Percentiles rank a stretch among this genome's conserved stretches.
Conservation (phyloP, 75 land plant species). For the Selaginella moellendorffii region DNA sequence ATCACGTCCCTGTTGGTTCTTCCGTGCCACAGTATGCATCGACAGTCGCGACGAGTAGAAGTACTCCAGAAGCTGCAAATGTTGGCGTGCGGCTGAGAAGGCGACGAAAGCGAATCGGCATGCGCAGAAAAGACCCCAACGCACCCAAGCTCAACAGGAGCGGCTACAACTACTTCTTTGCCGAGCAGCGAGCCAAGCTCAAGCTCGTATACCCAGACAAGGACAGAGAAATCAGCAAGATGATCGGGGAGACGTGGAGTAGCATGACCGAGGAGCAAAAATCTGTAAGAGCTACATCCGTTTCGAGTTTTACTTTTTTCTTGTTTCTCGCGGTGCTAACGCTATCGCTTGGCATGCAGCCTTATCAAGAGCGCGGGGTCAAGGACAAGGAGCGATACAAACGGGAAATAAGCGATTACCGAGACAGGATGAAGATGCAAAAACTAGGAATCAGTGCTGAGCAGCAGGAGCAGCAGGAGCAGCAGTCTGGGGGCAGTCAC, state of each 20-base stretch:
- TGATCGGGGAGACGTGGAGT: constrained; percentile 82
- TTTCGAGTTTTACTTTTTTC: neutral
- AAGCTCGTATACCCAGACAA: constrained; percentile 43
- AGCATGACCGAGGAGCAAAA: constrained; percentile 54
- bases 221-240: constrained; percentile 69
- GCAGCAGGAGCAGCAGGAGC: neutral
- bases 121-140: constrained; percentile 50
- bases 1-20: constrained; percentile 33
- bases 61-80: constrained; percentile 11
- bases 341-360: constrained; percentile 24
- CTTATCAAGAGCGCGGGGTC: constrained; percentile 57
- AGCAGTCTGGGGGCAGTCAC: too few species aligned
- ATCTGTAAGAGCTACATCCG: constrained; percentile 29
- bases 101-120: constrained; percentile 25
- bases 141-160: constrained; percentile 76
- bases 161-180: constrained; percentile 86
- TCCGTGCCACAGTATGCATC: constrained; percentile 14
- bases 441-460: neutral
- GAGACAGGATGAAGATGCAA: constrained; percentile 26
- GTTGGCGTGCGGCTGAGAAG: constrained; percentile 1
- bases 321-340: neutral
- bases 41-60: neutral
- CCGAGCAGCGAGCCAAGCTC: constrained; percentile 55
- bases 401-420: constrained; percentile 58
- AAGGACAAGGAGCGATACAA: constrained; percentile 81